Evolutionary conservation across 1,139 yeast genomes (phyloP), one percentile per base, ranked within the genome.

Genomic region (Yamadazyma taylorii): DNA sequence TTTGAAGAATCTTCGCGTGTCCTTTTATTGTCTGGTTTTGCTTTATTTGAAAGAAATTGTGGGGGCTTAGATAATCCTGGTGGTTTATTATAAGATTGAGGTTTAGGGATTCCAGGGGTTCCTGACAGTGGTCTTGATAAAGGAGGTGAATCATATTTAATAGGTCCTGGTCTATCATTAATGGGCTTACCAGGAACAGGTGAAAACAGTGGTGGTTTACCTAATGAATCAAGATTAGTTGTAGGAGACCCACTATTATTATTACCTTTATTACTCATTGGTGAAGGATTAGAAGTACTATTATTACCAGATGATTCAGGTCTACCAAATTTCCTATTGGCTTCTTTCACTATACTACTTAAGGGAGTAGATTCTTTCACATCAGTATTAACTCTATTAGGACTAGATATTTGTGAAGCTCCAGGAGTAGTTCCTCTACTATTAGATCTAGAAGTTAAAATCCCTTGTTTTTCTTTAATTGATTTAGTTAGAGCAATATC

Each of bases 401-500:
- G 52, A 37, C 51, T 47, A 12, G 53, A 41, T 21, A 51, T 37
- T 15, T 43, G 46, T 8, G 55, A 41, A 1, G 60, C 51, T 1
- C 48, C 57, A 2, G 69, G 68, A 1, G 68, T 63, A 4, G 57
- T 45, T 25, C 58, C 52, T 40, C 63, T 46, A 42, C 63, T 60
- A 17, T 45, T 24, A 53, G 53, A 30, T 47, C 51, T 9, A 53
- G 58, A 50, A 3, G 46, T 36, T 4, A 51, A 44, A 5, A 43
- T 36, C 7, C 64, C 66, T 43, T 69, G 73, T 36, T 62, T 66
- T 45, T 84, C 87, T 38, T 77, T 76, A 22, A 88, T 83, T 0
- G 89, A 85, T 38, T 86, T 86, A 46, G 86, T 83, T 52, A 87
- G 77, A 0, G 95, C 95, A 37, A 86, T 85, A 23, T 87, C 90